Base-by-base conservation (phyloP, 306 rosid species). In the Castanea mollissima region DNA sequence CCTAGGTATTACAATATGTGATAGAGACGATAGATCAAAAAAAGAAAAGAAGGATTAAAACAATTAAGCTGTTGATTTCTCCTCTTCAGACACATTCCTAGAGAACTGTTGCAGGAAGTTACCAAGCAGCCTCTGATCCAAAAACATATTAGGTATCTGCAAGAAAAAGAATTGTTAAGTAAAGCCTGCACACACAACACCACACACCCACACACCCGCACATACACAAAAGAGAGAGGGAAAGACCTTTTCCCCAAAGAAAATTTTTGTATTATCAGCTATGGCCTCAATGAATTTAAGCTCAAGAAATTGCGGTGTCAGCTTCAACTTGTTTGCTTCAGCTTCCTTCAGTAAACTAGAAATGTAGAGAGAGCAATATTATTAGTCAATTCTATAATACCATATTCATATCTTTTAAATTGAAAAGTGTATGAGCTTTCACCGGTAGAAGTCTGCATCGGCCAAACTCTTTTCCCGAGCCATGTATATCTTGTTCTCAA, bases 211-310 rank as follows among this genome's bases (percentile, higher is more conserved):
- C 2, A 7, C 44, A 38, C 46, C 0, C 46, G 7, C 10, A 6
- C 0, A 1, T 9, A 38, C 0, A 4, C 35, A 32, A 5, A 32
- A 4, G 74, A 55, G 31, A 74, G 73, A 74, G 54, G 35, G 76
- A 65, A 32, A 72, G 70, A 88, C 99, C 99, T 95, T 95, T 44
- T 95, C 97, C 25, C 99, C 99, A 34, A 95, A 95, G 94, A 95
- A 95, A 76, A 95, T 95, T 79, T 92, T 91, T 2, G 98, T 92
- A 52, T 95, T 95, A 74, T 85, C 85, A 73, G 99, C 92, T 38
- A 95, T 91, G 81, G 97, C 89, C 78, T 95, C 91, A 1, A 93
- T 95, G 68, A 90, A 95, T 77, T 73, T 91, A 4, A 95, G 96
- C 92, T 93, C 92, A 4, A 95, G 97, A 86, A 90, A 95, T 58